Evolutionary conservation across 2,329 filamentous ascomycete species (phyloP).

Genomic region (Fusarium sp.): DNA sequence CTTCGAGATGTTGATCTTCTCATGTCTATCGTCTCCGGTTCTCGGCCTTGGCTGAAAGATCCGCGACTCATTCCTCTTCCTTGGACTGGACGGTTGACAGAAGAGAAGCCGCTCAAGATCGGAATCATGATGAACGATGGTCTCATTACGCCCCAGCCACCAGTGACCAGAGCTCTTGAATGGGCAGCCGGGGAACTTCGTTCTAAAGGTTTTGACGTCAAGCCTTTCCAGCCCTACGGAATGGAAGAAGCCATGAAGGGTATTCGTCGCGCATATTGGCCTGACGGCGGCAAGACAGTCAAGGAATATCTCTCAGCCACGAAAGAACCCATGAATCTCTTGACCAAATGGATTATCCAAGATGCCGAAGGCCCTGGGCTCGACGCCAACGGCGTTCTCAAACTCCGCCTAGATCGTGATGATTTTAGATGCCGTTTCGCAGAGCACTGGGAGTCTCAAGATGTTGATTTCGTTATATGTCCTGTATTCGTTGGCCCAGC

Average conservation of each 20-base stretch:
- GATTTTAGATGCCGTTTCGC: slow-evolving; percentile 50
- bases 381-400: slow-evolving; percentile 37
- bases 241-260: slow-evolving; percentile 27
- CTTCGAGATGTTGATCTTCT: slow-evolving; percentile 53
- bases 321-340: slow-evolving; percentile 46
- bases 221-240: slow-evolving; percentile 22
- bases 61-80: slow-evolving; percentile 49
- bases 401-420: slow-evolving; percentile 45
- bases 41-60: slow-evolving; percentile 49
- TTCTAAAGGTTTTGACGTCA: slow-evolving; percentile 3
- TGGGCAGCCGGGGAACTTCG: slow-evolving; percentile 47
- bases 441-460: slow-evolving; percentile 50
- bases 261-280: slow-evolving; percentile 40
- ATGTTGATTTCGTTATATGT: slow-evolving; percentile 52
- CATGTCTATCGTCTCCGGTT: slow-evolving; percentile 41
- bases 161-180: slow-evolving; percentile 51
- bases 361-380: slow-evolving; percentile 29
- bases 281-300: slow-evolving; percentile 40
- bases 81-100: slow-evolving; percentile 37
- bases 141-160: slow-evolving; percentile 54
- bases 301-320: slow-evolving; percentile 28
- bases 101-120: slow-evolving; percentile 49
- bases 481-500: slow-evolving; percentile 47
- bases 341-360: slow-evolving; percentile 46
- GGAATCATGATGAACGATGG: slow-evolving; percentile 58